Evolutionary conservation across 805 yeast genomes (phyloP), one percentile per base, ranked within the genome.

Genomic region (Kurtzmaniella cleridarum): DNA sequence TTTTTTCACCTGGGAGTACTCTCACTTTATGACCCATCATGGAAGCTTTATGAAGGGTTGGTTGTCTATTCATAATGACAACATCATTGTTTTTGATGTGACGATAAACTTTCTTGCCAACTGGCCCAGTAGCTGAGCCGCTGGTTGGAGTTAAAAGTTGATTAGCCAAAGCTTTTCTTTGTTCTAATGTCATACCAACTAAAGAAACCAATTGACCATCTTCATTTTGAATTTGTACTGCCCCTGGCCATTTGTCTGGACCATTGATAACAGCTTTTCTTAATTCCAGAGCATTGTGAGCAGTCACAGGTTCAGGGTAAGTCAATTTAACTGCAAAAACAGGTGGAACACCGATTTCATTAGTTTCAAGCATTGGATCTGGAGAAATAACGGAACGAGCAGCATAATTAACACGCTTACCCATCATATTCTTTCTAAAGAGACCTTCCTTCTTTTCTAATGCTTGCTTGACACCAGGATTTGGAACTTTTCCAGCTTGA

Each of bases 21-120:
- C 96, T 79, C 32, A 93, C 98, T 58, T 83, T 86, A 66, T 93
- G 99, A 50, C 98, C 98, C 99, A 93, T 93, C 96, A 93, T 93
- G 23, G 98, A 95, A 34, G 98, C 98, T 69, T 93, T 93, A 71
- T 93, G 99, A 60, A 93, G 75, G 12, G 98, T 91, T 35, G 99
- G 98, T 71, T 93, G 99, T 72, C 99, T 90, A 69, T 93, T 93
- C 98, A 95, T 93, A 30, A 95, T 63, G 36, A 95, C 98, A 43
- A 93, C 90, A 64, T 95, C 99, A 48, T 88, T 83, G 67, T 95
- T 91, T 46, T 84, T 83, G 59, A 93, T 87, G 60, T 93, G 99
- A 59, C 99, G 81, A 63, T 73, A 84, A 30, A 93, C 99, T 66
- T 93, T 93, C 59, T 93, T 93, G 71, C 87, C 88, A 45, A 86